A percentile compares a stretch with the other conserved stretches of the same genome.
Evolutionary conservation across 1,284 basidiomycete genomes (phyloP).

Genomic region (Neolentinus lepideus): DNA sequence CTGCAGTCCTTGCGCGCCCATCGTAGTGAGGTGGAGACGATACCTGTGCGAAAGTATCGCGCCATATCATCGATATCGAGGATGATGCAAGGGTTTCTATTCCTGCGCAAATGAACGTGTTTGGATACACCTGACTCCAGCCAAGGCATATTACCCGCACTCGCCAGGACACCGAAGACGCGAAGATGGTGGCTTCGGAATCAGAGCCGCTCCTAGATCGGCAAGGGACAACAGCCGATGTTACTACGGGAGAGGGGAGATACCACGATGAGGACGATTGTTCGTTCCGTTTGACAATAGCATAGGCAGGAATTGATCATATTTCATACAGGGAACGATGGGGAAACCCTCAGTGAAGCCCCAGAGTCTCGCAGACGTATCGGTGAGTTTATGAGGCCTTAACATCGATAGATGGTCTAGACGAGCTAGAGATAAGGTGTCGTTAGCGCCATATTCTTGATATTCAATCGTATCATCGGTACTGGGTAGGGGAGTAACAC

Average conservation of each 20-base stretch:
- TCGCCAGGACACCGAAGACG: neutral
- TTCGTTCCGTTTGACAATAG: neutral
- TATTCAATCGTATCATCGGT: slow-evolving; percentile 75
- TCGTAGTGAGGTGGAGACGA: neutral
- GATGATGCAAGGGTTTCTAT: too few relatives aligned
- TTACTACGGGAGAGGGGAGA: neutral
- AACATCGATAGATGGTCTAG: neutral
- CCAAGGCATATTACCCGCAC: too few relatives aligned
- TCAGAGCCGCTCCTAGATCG: neutral
- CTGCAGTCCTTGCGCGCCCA: too few relatives aligned
- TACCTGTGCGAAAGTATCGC: neutral
- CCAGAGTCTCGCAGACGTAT: neutral
- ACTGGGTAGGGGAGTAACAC: slow-evolving; percentile 44
- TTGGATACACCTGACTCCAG: neutral
- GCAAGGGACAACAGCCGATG: neutral
- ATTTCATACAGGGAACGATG: neutral
- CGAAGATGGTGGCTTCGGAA: neutral
- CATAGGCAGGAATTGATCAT: neutral
- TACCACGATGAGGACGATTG: neutral
- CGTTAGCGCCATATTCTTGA: slow-evolving; percentile 57
- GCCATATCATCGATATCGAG: neutral
- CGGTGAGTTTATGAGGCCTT: neutral
- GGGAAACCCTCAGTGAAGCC: neutral
- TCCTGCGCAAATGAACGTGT: neutral
- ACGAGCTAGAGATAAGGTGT: slow-evolving; percentile 28